Base-by-base conservation (phyloP, 495 filamentous ascomycete genomes). In the Xylaria cubensis region DNA sequence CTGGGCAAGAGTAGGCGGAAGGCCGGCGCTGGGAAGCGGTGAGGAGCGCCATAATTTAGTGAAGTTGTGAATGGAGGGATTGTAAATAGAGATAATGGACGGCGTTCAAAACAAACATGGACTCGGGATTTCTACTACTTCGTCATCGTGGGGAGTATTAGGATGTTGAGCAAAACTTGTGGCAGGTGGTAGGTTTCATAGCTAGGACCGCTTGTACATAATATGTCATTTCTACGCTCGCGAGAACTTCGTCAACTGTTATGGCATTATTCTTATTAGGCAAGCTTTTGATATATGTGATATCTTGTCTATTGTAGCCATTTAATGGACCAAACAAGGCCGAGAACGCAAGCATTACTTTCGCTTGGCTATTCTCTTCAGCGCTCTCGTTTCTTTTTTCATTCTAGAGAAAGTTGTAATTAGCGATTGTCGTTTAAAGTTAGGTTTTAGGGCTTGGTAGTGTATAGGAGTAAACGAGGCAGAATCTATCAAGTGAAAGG, bases 311-410 rank as follows among this genome's bases (percentile, higher is more conserved):
- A 44, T 69, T 10, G 41, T 51, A 34, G 4, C 21, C 53, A 44
- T 29, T 41, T 46, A 6, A 62, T 32, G 13, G 7, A 59, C 12
- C 19, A 24, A 42, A 29, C 9, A 19, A 29, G 46, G 2, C 58
- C 36, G 8, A 44, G 29, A 36, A n/a, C 13, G 7, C 44, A 1
- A 34, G 5, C 17, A 68, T 73, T 81, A 81, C 78, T 80, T 83
- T 73, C 80, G 76, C 72, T 83, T 83, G n/a, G 83, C 69, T 67
- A 86, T 77, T 76, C 96, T 90, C 88, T 98, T 99, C 83, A 93
- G 86, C 17, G 92, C 97, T 78, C 96, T 88, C 66, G 95, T 89
- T 86, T 99, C 96, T 91, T 99, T 99, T 90, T 97, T 98, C 90
- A 99, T 90, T 61, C 70, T 72, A 13, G 32, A 66, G 44, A 29